phyloP scores from a whole-genome alignment of 2,329 filamentous ascomycete species.

The Ascochyta viciae-villosae region DNA sequence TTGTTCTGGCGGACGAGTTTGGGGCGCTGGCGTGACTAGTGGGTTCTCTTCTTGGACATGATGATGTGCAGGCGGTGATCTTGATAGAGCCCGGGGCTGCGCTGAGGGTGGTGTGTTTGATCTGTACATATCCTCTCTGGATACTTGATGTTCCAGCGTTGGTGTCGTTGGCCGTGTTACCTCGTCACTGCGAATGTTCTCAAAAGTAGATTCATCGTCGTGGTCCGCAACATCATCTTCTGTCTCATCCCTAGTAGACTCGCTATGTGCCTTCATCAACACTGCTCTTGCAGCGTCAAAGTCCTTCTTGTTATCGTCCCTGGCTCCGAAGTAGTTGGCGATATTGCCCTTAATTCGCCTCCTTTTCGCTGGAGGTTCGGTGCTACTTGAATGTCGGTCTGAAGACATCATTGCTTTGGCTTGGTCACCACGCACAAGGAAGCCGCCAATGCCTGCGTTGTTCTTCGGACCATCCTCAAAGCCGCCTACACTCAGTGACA shows the following conservation, averaged over 20 bases:
- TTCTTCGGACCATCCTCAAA: conserved; percentile 87
- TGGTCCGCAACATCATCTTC: conserved; percentile 28
- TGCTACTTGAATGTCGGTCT: conserved; percentile 18
- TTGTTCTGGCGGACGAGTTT: conserved; percentile 9
- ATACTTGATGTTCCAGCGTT: conserved; percentile 5
- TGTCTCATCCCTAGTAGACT: conserved; percentile 35
- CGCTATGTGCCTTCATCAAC: conserved; percentile 35
- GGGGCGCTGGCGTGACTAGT: conserved; percentile 8
- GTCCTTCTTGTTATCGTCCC: conserved; percentile 40
- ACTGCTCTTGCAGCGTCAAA: conserved; percentile 44
- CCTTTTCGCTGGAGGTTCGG: conserved; percentile 40
- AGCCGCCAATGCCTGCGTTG: conserved; percentile 85
- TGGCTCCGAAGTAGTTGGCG: conserved; percentile 45
- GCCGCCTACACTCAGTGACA: conserved; percentile 86
- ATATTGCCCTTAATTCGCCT: conserved; percentile 46
- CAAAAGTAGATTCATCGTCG: conserved; percentile 26
- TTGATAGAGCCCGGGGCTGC: conserved; percentile 28
- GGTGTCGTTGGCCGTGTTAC: conserved; percentile 24
- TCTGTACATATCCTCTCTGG: conserved; percentile 17
- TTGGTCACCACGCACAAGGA: conserved; percentile 74
- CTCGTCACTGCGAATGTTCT: conserved; percentile 21
- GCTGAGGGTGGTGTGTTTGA: conserved; percentile 42
- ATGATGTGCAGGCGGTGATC: conserved; percentile 12
- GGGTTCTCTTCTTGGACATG: background rate
- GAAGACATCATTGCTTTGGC: conserved; percentile 56